Evolutionary conservation across 148 eudicot genomes (phyloP).

Genomic region (Vaccinium darrowii): DNA sequence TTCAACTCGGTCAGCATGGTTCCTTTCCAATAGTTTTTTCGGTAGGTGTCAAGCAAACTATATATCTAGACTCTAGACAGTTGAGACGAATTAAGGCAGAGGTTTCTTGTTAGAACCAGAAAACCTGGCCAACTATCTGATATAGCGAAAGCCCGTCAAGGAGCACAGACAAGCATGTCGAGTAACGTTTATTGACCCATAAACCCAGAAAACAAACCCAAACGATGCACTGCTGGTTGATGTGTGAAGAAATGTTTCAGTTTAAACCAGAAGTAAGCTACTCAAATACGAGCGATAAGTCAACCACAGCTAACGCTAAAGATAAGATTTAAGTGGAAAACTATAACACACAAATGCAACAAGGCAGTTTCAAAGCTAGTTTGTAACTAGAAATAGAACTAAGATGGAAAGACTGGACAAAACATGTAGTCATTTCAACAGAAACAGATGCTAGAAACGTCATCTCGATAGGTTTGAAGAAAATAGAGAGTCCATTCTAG

Average conservation of each 20-base stretch:
- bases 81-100: neutral
- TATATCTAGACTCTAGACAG: neutral
- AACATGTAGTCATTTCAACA: neutral
- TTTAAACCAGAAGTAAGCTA: neutral
- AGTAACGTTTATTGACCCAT: neutral
- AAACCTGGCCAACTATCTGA: neutral
- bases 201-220: neutral
- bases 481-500: neutral
- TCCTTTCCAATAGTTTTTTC: too few species aligned
- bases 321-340: neutral
- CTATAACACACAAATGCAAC: neutral
- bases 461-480: neutral
- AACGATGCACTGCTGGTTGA: neutral
- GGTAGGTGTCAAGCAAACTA: too few species aligned
- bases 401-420: too few species aligned
- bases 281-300: neutral
- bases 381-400: neutral
- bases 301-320: neutral
- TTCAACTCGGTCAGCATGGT: too few species aligned
- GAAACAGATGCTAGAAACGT: neutral
- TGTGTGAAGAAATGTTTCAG: neutral
- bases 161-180: neutral
- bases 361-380: neutral
- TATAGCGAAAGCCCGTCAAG: neutral
- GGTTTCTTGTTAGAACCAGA: neutral